phyloP scores from a whole-genome alignment of 495 filamentous ascomycete genomes.

The Hypoxylon fragiforme region DNA sequence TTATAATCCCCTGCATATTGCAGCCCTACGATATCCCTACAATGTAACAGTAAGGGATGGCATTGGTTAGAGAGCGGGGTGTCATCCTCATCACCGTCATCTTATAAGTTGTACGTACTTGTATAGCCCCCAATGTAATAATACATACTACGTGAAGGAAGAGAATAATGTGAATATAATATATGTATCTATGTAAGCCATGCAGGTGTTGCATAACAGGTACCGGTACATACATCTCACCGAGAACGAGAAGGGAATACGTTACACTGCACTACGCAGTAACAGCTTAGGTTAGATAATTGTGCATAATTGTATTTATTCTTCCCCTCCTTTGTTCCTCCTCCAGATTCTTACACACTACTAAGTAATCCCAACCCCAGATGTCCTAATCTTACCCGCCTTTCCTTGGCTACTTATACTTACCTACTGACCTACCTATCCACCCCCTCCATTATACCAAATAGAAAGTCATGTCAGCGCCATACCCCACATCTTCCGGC shows the following conservation, averaged over 20 bases:
- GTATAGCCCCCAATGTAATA: constrained; percentile 12
- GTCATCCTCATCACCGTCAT: background rate
- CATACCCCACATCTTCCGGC: constrained; percentile 12
- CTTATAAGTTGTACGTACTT: background rate
- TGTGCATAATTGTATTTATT: no score
- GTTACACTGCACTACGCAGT: background rate
- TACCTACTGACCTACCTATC: no score
- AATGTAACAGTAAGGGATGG: background rate
- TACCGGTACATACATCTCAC: background rate
- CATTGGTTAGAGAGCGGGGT: constrained; percentile 3
- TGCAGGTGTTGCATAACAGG: no score
- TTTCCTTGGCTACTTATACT: no score
- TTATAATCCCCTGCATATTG: background rate
- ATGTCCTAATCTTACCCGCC: background rate
- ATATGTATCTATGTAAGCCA: no score
- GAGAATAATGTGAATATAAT: no score
- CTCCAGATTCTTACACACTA: no score
- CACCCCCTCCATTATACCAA: no score
- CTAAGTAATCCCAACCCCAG: no score
- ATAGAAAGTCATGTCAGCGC: constrained; percentile 4
- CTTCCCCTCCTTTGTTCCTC: no score
- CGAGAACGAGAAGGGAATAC: background rate
- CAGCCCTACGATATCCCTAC: constrained; percentile 1
- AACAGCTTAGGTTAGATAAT: no score
- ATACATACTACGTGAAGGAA: no score